Evolutionary conservation across 192 early-diverging fungal genomes (phyloP).

Genomic region (Backusella macrospora): DNA sequence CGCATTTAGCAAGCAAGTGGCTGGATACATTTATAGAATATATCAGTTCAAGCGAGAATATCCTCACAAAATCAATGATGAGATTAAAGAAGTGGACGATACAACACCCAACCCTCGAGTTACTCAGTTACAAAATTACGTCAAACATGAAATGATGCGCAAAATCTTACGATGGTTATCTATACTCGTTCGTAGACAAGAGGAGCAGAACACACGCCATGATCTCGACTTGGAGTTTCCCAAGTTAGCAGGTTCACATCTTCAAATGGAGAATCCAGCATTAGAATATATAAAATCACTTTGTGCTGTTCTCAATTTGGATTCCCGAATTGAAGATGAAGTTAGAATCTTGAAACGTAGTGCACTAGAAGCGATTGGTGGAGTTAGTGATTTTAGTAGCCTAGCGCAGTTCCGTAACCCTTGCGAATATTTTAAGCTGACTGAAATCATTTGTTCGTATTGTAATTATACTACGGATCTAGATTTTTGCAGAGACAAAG

Average conservation of each 20-base stretch:
- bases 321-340: conserved; percentile 69
- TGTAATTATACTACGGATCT: conserved; percentile 87
- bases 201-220: conserved; percentile 6
- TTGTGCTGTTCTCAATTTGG: conserved; percentile 76
- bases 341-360: conserved; percentile 85
- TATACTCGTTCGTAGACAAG: conserved; percentile 53
- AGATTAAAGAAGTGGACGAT: conserved; percentile 27
- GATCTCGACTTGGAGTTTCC: conserved; percentile 42
- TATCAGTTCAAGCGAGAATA: conserved; percentile 52
- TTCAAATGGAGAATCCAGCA: conserved; percentile 66
- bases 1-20: conserved; percentile 70
- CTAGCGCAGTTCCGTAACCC: conserved; percentile 84
- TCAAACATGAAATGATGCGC: conserved; percentile 64
- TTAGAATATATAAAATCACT: conserved; percentile 86
- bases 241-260: conserved; percentile 66
- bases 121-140: conserved; percentile 45
- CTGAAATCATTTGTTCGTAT: conserved; percentile 84
- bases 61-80: conserved; percentile 15
- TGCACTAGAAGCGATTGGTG: conserved; percentile 67
- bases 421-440: conserved; percentile 75
- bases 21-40: conserved; percentile 71
- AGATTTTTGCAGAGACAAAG: conserved; percentile 87
- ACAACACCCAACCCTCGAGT: conserved; percentile 33
- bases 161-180: conserved; percentile 66
- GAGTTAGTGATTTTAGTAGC: conserved; percentile 77